These are phyloP conservation scores for Babesia divergens DNA, from an alignment of 169 alveolate species.

Conservation along the genomic window DNA sequence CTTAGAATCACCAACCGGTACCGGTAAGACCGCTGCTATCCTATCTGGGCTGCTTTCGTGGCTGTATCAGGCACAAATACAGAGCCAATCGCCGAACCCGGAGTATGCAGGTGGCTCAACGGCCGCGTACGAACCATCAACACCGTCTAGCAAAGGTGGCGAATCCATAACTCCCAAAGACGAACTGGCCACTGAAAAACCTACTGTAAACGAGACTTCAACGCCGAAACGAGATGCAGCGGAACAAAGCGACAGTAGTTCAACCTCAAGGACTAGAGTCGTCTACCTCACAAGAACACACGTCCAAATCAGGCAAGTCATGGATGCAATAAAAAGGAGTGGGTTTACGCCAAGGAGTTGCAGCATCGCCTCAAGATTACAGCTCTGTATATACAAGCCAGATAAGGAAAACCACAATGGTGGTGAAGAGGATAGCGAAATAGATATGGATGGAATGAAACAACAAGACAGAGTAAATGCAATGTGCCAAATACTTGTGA, in stretches of 20 bases:
- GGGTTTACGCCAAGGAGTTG: slow-evolving; percentile 44
- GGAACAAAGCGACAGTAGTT: neutral
- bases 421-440: neutral
- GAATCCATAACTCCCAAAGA: neutral
- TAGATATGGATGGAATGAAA: neutral
- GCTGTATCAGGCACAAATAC: slow-evolving; percentile 29
- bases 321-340: slow-evolving; percentile 9
- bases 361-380: slow-evolving; percentile 34
- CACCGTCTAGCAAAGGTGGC: neutral
- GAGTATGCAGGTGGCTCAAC: no score
- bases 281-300: slow-evolving; percentile 83
- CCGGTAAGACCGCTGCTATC: slow-evolving; percentile 60
- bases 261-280: slow-evolving; percentile 1
- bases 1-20: slow-evolving; percentile 94
- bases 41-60: slow-evolving; percentile 49
- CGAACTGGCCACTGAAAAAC: no score
- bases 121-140: no score
- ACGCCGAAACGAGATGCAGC: neutral
- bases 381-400: slow-evolving; percentile 18
- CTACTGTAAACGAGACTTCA: neutral
- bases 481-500: slow-evolving; percentile 10
- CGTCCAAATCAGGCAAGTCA: slow-evolving; percentile 83
- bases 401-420: neutral
- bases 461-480: neutral
- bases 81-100: no score